Conservation (phyloP, 116 monocot genomes). For the Cymodocea nodosa region DNA sequence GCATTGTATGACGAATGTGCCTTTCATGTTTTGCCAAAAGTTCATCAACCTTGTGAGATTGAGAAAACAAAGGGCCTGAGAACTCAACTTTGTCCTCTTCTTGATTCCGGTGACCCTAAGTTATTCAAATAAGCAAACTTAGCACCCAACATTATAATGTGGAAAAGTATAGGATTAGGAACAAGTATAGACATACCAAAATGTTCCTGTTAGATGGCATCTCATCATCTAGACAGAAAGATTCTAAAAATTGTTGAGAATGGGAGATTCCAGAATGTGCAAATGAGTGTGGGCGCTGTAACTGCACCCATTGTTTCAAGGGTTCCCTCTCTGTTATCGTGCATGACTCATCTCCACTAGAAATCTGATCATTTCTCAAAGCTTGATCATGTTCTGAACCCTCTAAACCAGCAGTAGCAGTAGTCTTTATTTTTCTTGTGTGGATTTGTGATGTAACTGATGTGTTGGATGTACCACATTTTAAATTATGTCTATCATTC, state of each 20-base stretch:
- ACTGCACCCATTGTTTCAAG: constrained; percentile 36
- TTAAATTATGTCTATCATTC: constrained; percentile 31
- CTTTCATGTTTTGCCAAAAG: constrained; percentile 64
- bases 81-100: constrained; percentile 64
- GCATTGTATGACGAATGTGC: constrained; percentile 60
- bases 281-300: constrained; percentile 29
- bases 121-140: not conserved
- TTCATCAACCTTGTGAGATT: constrained; percentile 67
- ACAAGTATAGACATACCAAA: constrained; percentile 23
- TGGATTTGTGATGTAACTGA: constrained; percentile 7
- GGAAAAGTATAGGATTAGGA: not conserved
- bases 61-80: constrained; percentile 69
- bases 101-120: constrained; percentile 32
- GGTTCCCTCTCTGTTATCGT: constrained; percentile 17
- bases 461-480: constrained; percentile 11
- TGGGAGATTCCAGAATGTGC: constrained; percentile 9
- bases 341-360: constrained; percentile 8
- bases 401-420: constrained; percentile 1
- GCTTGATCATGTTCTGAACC: not conserved
- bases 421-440: constrained; percentile 5
- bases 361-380: not conserved
- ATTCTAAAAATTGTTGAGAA: constrained; percentile 17
- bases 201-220: constrained; percentile 25
- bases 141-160: not conserved
- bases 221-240: constrained; percentile 15